Conservation (phyloP, 768 basidiomycete genomes). For the Crepidotus variabilis region DNA sequence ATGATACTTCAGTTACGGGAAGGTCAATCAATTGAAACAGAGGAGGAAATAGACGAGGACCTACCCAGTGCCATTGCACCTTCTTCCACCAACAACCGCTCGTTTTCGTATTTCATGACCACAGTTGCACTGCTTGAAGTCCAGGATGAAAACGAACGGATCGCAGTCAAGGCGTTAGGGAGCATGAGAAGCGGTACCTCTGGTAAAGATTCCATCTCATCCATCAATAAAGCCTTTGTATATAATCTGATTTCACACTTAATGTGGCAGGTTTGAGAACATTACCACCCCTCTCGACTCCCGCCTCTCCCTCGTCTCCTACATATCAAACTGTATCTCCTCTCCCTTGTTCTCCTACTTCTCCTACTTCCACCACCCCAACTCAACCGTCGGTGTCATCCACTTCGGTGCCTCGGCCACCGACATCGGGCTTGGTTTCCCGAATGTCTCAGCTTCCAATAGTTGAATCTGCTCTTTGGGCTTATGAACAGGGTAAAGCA, state of each 20-base stretch:
- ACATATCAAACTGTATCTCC: background rate
- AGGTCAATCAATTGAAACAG: background rate
- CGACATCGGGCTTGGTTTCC: slow-evolving; percentile 32
- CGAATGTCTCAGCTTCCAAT: slow-evolving; percentile 69
- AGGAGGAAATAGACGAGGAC: background rate
- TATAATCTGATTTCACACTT: background rate
- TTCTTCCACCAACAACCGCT: background rate
- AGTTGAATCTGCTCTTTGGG: slow-evolving; percentile 66
- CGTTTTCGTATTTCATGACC: background rate
- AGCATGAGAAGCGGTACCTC: slow-evolving; percentile 64
- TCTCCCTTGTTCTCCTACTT: background rate
- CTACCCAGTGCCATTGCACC: background rate
- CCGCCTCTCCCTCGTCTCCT: background rate
- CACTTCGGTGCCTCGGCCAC: slow-evolving; percentile 7
- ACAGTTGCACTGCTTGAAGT: slow-evolving; percentile 26
- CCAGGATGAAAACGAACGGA: slow-evolving; percentile 75
- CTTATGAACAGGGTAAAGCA: slow-evolving; percentile 81
- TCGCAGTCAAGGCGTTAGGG: slow-evolving; percentile 72
- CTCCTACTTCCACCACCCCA: background rate
- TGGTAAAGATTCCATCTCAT: slow-evolving; percentile 13
- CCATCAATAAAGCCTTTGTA: background rate
- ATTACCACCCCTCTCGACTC: slow-evolving; percentile 8
- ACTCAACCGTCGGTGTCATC: background rate
- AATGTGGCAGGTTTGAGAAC: slow-evolving; percentile 3
- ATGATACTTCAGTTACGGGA: background rate